These are phyloP conservation scores for Cenchrus purpureus DNA, from an alignment of 176 grass and related monocot genomes.

Conservation along the genomic window DNA sequence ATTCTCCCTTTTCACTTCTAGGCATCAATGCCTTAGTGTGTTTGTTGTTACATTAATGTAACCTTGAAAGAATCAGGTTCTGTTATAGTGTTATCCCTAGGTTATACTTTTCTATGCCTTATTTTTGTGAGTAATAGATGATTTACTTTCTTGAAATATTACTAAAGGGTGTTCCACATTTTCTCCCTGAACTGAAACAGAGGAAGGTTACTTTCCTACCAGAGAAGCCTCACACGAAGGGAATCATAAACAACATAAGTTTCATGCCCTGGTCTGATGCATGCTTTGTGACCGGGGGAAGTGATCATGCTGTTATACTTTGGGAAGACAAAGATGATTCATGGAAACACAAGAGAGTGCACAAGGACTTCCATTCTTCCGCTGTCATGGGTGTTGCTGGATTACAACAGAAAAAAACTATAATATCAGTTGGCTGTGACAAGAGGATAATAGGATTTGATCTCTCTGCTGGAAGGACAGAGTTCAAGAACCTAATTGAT, in stretches of 20 bases:
- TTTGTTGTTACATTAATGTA: neutral
- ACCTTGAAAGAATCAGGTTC: slow-evolving; percentile 1
- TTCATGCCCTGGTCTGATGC: slow-evolving; percentile 91
- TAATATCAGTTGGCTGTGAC: slow-evolving; percentile 89
- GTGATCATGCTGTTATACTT: slow-evolving; percentile 84
- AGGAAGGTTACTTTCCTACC: slow-evolving; percentile 84
- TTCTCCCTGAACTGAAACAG: slow-evolving; percentile 47
- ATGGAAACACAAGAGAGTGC: slow-evolving; percentile 77
- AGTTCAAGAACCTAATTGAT: slow-evolving; percentile 84
- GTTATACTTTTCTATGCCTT: slow-evolving; percentile 17
- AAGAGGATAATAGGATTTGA: slow-evolving; percentile 90
- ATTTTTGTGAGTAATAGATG: slow-evolving; percentile 19
- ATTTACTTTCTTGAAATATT: slow-evolving; percentile 12
- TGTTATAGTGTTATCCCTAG: neutral
- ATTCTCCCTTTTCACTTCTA: slow-evolving; percentile 21
- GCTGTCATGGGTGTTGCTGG: slow-evolving; percentile 85
- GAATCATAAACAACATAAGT: slow-evolving; percentile 87
- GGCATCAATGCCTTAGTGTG: neutral
- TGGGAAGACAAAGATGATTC: slow-evolving; percentile 80
- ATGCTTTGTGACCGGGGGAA: slow-evolving; percentile 78
- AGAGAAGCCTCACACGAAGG: slow-evolving; percentile 82
- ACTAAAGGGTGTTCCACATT: slow-evolving; percentile 28
- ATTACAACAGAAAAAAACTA: slow-evolving; percentile 76
- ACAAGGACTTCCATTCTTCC: slow-evolving; percentile 78
- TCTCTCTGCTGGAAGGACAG: slow-evolving; percentile 69